Base-by-base conservation (phyloP, 768 basidiomycete genomes). In the Mycena venus region DNA sequence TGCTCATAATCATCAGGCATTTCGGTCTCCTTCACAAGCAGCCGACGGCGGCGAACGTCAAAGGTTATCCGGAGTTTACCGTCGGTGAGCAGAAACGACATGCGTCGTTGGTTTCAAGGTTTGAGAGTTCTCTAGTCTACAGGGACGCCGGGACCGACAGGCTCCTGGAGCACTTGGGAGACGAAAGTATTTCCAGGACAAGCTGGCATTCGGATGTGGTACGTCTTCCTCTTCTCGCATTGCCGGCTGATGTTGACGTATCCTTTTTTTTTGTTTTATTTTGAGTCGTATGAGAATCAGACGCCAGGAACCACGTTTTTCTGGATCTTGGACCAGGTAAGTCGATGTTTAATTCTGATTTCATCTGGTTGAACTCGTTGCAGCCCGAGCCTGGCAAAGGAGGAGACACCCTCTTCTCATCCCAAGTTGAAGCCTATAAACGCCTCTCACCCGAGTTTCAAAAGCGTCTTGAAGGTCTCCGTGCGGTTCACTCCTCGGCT, bases 351-450 rank as follows among this genome's bases (percentile, higher is more conserved):
- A n/a, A n/a, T n/a, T n/a, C n/a, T n/a, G n/a, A n/a, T n/a, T n/a
- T n/a, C n/a, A n/a, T n/a, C n/a, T n/a, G n/a, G n/a, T n/a, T n/a
- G n/a, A n/a, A n/a, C n/a, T n/a, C n/a, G n/a, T n/a, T n/a, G n/a
- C n/a, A 84, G 82, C 86, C 86, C 64, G 72, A 81, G 70, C 69
- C 76, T 44, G 89, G 60, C 17, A n/a, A 29, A 23, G 74, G 90
- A 9, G 90, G 91, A n/a, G 90, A 91, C 80, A 90, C 90, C 2
- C 84, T 90, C 72, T 91, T 91, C 83, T 80, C 86, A 1, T 90
- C 89, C 9, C 88, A 90, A 73, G 90, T 88, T 31, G 90, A 90
- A 76, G 91, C 90, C 1, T 91, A 90, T 82, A 89, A 88, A 31
- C 86, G 88, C 42, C 88, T 92, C 74, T 91, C 90, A 3, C 86